Evolutionary conservation across 2,329 filamentous ascomycete genomes (phyloP), one percentile per base, ranked within the genome.

Genomic region (Thielaviopsis populi): DNA sequence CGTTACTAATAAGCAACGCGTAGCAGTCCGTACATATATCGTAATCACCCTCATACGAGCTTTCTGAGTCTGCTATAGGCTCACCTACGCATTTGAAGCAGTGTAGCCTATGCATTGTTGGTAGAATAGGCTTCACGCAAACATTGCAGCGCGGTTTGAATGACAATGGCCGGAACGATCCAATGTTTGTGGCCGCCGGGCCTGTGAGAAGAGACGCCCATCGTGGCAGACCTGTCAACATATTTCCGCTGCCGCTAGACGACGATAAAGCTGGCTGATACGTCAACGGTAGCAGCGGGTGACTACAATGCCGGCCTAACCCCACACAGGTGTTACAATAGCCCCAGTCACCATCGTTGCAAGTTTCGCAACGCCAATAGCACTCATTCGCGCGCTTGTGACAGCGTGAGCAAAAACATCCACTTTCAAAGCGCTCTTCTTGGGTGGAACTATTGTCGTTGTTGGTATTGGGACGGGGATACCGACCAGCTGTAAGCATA

Each of bases 281-380:
- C 0, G 85, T 82, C 54, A 95, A 77, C 0, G 91, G 89, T 0
- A 95, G 77, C 0, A 97, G 78, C 6, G 87, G 80, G 70, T 97
- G 92, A 0, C 85, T 88, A 74, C 92, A 97, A 66, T 85, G 87
- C 66, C 80, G 80, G 17, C 89, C 91, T 72, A 86, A 84, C 66
- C 92, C 91, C 37, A 96, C 89, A 68, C 92, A 97, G 66, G 80
- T 76, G 69, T 91, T 90, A 74, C 92, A 97, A 72, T 89, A 96
- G 0, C 92, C 92, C 91, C 91, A 97, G 70, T 95, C 91, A 4
- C 90, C 92, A 67, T 94, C 85, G 69, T 96, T 96, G 75, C 92
- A 97, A 30, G 80, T 73, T 66, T 87, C 83, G 72, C 92, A 97
- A 67, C 88, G 85, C 92, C 91, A 97, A 74, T 89, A 95, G 73